A percentile compares a stretch with the other conserved stretches of the same genome.
Evolutionary conservation across 2,329 filamentous ascomycete species (phyloP).

Genomic region (Pyricularia sp.): DNA sequence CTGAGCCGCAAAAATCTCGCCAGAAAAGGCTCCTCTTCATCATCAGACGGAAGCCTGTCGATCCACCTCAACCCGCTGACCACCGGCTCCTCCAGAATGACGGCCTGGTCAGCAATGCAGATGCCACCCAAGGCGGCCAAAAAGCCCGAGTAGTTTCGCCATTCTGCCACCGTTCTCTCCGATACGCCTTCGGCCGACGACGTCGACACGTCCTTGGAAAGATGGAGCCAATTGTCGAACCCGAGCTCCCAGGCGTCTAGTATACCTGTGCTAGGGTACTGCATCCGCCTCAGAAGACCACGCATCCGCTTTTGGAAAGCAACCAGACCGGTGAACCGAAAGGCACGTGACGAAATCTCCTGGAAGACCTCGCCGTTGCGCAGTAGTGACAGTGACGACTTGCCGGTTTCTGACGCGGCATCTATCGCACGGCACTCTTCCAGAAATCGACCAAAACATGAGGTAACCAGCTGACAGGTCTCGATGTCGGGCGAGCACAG

Average conservation of each 20-base stretch:
- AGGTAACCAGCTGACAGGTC: slow-evolving; percentile 50
- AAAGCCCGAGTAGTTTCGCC: slow-evolving; percentile 58
- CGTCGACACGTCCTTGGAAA: slow-evolving; percentile 51
- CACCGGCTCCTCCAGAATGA: slow-evolving; percentile 43
- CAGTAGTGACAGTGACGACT: slow-evolving; percentile 37
- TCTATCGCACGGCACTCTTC: slow-evolving; percentile 46
- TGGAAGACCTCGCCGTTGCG: slow-evolving; percentile 48
- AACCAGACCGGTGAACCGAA: slow-evolving; percentile 54
- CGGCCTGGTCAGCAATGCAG: slow-evolving; percentile 47
- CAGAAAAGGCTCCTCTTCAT: slow-evolving; percentile 46
- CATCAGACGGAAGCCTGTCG: slow-evolving; percentile 44
- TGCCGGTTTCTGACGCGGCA: slow-evolving; percentile 33
- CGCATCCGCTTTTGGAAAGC: slow-evolving; percentile 57
- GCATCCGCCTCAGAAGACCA: slow-evolving; percentile 44
- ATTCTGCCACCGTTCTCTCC: slow-evolving; percentile 45
- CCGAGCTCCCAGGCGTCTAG: slow-evolving; percentile 53
- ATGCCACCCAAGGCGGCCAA: slow-evolving; percentile 53
- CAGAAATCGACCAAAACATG: slow-evolving; percentile 47
- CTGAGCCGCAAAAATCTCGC: slow-evolving; percentile 48
- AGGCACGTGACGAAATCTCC: slow-evolving; percentile 49
- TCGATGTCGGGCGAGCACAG: slow-evolving; percentile 54
- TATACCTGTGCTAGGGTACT: slow-evolving; percentile 52
- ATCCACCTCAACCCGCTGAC: slow-evolving; percentile 50
- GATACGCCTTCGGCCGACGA: slow-evolving; percentile 36
- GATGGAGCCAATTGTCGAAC: slow-evolving; percentile 50